Base-by-base conservation (phyloP, 2,329 filamentous ascomycete species). In the Cephalotrichum gorgonifer region DNA sequence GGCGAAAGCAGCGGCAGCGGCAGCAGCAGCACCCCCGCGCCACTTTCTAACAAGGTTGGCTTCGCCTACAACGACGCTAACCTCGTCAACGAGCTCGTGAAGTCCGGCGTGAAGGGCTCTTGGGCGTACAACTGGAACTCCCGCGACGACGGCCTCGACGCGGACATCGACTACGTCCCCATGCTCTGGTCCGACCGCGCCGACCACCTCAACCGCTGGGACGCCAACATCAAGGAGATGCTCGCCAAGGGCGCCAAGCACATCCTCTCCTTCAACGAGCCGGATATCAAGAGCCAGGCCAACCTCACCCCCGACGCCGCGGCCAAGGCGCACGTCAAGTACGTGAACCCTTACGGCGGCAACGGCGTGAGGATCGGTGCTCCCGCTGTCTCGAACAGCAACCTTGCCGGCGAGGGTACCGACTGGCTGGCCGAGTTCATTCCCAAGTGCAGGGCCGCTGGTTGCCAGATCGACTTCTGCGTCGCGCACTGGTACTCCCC, bases 81-180 rank as follows among this genome's bases (percentile, higher is more conserved):
- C 26, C 68, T 83, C 31, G 73, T 75, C 61, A 64, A 69, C 49
- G 57, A 64, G 54, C 81, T 86, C 62, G 63, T 64, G 53, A 52
- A 33, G 33, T 45, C 44, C 33, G 66, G 63, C 55, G 20, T 54
- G 38, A 60, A 74, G 51, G 54, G 56, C 50, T 71, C 66, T 38
- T 87, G 83, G 79, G 74, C 67, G 44, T 85, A 85, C 73, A 86
- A 86, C 75, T 88, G 84, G 84, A 79, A 66, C 42, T 71, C 73
- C 43, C 54, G 54, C 11, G 57, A 69, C 44, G 63, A 66, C 51
- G 66, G 68, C 35, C 66, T 73, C 9, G 60, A 72, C 48, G 60
- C 63, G 20, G 60, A 59, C 45, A 59, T 81, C 57, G 69, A 74
- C 58, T 89, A 72, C 67, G 73, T 85, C 48, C 85, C 86, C 54